phyloP scores from a whole-genome alignment of 2,329 filamentous ascomycete species.

The Claviceps capensis region DNA sequence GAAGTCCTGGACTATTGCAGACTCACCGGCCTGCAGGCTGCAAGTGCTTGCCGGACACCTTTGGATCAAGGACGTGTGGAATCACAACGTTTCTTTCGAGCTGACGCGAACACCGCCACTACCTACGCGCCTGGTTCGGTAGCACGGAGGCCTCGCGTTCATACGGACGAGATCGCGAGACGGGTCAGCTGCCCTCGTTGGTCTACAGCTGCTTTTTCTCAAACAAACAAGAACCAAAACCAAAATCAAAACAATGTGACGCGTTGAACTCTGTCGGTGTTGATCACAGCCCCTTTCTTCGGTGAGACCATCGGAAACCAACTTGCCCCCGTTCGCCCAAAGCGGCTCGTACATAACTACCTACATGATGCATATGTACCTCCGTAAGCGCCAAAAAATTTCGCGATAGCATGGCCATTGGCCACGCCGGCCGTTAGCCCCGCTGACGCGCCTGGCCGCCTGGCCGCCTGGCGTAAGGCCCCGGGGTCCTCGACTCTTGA shows the following conservation, averaged over 20 bases:
- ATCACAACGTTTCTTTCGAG: no score
- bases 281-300: constrained; percentile 2
- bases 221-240: not conserved
- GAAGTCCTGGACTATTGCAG: no score
- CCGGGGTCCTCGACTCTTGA: not conserved
- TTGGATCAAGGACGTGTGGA: no score
- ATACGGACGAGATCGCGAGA: not conserved
- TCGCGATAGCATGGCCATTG: not conserved
- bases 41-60: no score
- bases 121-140: not conserved
- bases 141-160: not conserved
- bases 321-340: not conserved
- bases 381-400: not conserved
- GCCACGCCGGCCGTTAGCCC: not conserved
- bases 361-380: no score
- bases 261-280: not conserved
- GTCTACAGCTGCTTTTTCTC: not conserved
- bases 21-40: no score
- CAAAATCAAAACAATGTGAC: not conserved
- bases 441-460: constrained; percentile 1
- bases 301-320: not conserved
- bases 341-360: not conserved
- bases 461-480: constrained; percentile 5
- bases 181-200: not conserved
- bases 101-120: not conserved